Base-by-base conservation (phyloP, 306 rosid species). In the Vachellia pachyceras region DNA sequence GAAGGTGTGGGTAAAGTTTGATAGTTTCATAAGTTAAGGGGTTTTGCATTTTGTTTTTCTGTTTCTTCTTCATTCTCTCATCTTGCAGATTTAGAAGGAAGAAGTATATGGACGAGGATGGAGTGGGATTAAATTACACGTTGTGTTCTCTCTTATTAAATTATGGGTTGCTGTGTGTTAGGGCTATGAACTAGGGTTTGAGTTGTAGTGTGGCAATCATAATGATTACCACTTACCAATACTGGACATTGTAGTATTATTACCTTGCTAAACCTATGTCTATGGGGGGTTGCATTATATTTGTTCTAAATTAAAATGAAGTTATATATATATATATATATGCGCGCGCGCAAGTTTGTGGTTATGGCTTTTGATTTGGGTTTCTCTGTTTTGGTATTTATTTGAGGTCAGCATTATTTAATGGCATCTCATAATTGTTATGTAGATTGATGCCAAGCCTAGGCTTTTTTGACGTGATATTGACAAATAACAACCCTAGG, bases 41-140 rank as follows among this genome's bases (percentile, higher is more conserved):
- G n/a, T n/a, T 42, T 18, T 17, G 37, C 61, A 6, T 76, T 72
- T 37, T 40, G 29, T 20, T 78, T 55, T 25, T 18, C 5, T 4
- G 44, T 78, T 35, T 37, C 69, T n/a, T n/a, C n/a, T 47, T 5
- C 60, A 36, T 73, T 61, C 11, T 17, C 3, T 29, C 15, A 12
- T 36, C 54, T 82, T 88, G 89, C 92, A 92, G 97, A 87, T 90
- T 80, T 92, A 88, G 88, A 54, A 76, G 83, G 75, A 10, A 33
- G 66, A 73, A 84, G 64, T 14, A 3, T 78, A 5, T 74, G 74
- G 74, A 50, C 58, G 76, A 58, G 67, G 75, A 63, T 6, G 78
- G 66, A 54, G 69, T 68, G 44, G 54, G 72, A 73, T 61, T 71
- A 80, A 74, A 46, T 46, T 79, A 73, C 74, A 67, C 61, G 49